Evolutionary conservation across 805 yeast species (phyloP).

Genomic region (Candida dajiaensis): DNA sequence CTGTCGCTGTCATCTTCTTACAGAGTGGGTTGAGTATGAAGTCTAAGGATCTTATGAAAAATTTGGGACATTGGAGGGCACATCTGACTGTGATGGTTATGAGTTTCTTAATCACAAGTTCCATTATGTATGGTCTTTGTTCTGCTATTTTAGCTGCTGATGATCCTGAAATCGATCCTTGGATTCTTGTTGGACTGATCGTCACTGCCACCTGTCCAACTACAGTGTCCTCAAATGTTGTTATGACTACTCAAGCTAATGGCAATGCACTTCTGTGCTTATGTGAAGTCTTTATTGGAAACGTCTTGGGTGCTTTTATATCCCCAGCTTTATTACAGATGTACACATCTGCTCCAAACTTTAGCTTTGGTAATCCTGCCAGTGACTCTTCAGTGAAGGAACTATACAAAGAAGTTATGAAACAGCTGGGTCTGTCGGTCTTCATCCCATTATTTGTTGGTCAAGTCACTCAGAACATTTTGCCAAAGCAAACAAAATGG

Average conservation of each 20-base stretch:
- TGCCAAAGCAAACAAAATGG: conserved; percentile 62
- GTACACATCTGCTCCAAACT: conserved; percentile 47
- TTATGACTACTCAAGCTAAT: conserved; percentile 82
- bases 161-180: conserved; percentile 55
- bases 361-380: conserved; percentile 81
- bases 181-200: conserved; percentile 77
- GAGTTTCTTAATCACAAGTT: conserved; percentile 66
- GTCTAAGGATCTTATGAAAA: conserved; percentile 52
- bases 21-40: conserved; percentile 78
- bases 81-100: conserved; percentile 63
- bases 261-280: conserved; percentile 77
- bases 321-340: conserved; percentile 82
- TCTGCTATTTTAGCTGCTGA: conserved; percentile 56
- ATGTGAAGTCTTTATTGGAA: conserved; percentile 83
- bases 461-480: conserved; percentile 67
- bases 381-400: conserved; percentile 43
- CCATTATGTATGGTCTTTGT: conserved; percentile 69
- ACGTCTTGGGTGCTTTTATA: conserved; percentile 77
- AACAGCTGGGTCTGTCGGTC: conserved; percentile 78
- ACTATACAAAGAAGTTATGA: conserved; percentile 74
- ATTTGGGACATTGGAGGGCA: conserved; percentile 75
- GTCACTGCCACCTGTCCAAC: conserved; percentile 88
- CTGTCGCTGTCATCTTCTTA: conserved; percentile 80
- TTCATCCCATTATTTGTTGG: conserved; percentile 88
- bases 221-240: conserved; percentile 86